These are phyloP conservation scores for Physocladia obscura DNA, from an alignment of 192 early-diverging fungal species.

Conservation along the genomic window DNA sequence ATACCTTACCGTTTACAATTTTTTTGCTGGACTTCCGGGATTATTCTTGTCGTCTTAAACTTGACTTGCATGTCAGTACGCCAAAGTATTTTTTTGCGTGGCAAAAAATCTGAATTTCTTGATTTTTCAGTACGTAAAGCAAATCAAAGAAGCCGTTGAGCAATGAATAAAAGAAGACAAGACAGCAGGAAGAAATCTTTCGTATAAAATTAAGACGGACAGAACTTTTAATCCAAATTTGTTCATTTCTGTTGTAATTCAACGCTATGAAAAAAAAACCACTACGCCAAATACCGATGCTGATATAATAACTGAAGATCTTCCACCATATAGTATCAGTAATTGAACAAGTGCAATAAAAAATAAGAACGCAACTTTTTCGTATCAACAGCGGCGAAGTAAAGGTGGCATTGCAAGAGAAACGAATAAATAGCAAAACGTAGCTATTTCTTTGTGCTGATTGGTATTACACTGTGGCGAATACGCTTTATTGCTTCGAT, in stretches of 20 bases:
- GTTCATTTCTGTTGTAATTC: not conserved
- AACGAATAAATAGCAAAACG: too few relatives aligned
- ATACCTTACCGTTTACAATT: not conserved
- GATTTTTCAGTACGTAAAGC: not conserved
- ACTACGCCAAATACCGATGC: too few relatives aligned
- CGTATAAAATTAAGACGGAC: not conserved
- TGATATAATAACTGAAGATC: not conserved
- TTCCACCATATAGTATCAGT: conserved; percentile 4
- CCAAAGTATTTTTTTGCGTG: not conserved
- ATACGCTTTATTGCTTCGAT: not conserved
- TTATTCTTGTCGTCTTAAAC: not conserved
- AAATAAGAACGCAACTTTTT: conserved; percentile 34
- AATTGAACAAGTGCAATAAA: too few relatives aligned
- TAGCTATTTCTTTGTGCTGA: not conserved
- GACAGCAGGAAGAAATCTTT: conserved; percentile 9
- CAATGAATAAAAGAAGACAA: conserved; percentile 5
- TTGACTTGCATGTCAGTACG: not conserved
- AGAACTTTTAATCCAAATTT: conserved; percentile 6
- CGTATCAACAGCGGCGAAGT: conserved; percentile 39
- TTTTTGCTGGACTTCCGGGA: not conserved
- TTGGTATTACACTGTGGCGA: not conserved
- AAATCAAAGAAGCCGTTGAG: not conserved
- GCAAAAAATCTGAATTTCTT: not conserved
- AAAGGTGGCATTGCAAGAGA: conserved; percentile 32
- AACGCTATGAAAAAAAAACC: conserved; percentile 4